Conservation (phyloP, 345 rosid species). For the Noccaea caerulescens region DNA sequence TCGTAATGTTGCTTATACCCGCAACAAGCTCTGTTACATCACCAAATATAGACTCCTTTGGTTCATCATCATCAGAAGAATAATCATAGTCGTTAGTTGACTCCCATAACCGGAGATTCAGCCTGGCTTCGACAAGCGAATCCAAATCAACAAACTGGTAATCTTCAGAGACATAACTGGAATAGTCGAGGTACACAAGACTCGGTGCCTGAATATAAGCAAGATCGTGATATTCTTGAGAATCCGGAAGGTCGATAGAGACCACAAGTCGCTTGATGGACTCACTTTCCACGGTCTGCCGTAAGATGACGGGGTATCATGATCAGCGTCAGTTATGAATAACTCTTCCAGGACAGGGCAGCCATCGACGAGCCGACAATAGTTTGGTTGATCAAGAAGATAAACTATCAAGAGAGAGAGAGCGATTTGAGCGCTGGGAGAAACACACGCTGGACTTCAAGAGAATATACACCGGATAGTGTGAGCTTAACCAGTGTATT, state of each 20-base stretch:
- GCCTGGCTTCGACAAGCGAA: not conserved
- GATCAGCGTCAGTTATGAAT: not conserved
- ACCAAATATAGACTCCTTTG: not conserved
- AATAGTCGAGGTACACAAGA: not conserved
- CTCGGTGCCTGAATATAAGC: not conserved
- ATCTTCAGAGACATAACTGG: not conserved
- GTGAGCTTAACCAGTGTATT: not conserved
- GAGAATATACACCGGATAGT: not conserved
- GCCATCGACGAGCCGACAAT: not conserved
- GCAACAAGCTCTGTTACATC: not conserved
- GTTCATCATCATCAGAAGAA: not conserved
- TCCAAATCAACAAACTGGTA: not conserved
- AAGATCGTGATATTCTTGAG: not conserved
- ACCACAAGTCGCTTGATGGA: conserved; percentile 7
- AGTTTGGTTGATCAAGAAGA: not conserved
- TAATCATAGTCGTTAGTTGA: not conserved
- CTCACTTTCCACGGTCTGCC: not conserved
- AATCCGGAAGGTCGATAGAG: not conserved
- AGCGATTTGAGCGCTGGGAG: conserved; percentile 8
- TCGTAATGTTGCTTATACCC: no score
- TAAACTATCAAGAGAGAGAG: not conserved
- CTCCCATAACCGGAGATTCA: not conserved
- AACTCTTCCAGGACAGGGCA: not conserved
- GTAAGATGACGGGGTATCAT: not conserved
- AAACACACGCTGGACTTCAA: conserved; percentile 1